Percentiles rank a stretch among this genome's conserved stretches.
Conservation (phyloP, 768 basidiomycete genomes). For the Coprinopsis marcescibilis region DNA sequence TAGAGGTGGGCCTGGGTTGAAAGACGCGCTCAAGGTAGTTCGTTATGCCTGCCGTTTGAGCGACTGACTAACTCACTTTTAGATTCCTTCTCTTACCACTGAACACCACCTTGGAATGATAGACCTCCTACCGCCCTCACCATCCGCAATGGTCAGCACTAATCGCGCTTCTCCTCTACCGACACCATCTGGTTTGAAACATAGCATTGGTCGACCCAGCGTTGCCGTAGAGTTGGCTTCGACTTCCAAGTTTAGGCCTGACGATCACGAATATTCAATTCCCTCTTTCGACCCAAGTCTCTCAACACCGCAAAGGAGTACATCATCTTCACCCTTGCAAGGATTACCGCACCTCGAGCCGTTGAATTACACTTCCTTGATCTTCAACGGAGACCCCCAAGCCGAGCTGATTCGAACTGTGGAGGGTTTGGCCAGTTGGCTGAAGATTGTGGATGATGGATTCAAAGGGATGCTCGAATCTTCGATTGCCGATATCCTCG, state of each 20-base stretch:
- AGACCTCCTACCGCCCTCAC: slow-evolving; percentile 73
- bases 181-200: slow-evolving; percentile 1
- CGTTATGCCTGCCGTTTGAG: slow-evolving; percentile 1
- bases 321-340: too few species aligned
- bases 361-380: slow-evolving; percentile 61
- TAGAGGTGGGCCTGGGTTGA: slow-evolving; percentile 51
- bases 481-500: slow-evolving; percentile 45
- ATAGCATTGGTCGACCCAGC: too few species aligned
- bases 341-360: slow-evolving; percentile 24
- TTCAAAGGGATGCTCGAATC: slow-evolving; percentile 58
- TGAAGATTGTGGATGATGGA: slow-evolving; percentile 68
- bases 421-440: slow-evolving; percentile 71
- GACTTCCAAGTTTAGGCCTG: too few species aligned
- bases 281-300: too few species aligned
- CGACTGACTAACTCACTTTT: slow-evolving; percentile 1
- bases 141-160: slow-evolving; percentile 32
- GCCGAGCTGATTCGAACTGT: slow-evolving; percentile 67
- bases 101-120: slow-evolving; percentile 65
- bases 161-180: not conserved
- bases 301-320: too few species aligned
- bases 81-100: slow-evolving; percentile 64
- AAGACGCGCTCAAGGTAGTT: slow-evolving; percentile 66
- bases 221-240: too few species aligned
- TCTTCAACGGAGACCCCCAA: slow-evolving; percentile 54
- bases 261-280: too few species aligned